These are phyloP conservation scores for Hevea brasiliensis DNA, from an alignment of 345 rosid species.

Conservation along the genomic window DNA sequence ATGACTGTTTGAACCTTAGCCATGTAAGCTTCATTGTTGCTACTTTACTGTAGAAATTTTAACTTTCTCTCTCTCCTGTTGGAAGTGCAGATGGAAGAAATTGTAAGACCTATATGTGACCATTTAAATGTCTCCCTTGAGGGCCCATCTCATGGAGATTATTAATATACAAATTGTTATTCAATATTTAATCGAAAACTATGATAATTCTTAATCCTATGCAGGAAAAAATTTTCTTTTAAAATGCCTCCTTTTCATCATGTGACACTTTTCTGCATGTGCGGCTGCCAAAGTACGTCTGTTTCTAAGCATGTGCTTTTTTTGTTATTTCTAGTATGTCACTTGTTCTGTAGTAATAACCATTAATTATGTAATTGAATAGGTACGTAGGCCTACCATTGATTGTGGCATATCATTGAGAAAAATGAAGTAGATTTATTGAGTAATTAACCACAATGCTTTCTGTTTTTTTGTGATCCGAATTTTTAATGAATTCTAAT, in stretches of 20 bases:
- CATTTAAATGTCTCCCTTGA: background rate
- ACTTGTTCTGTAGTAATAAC: background rate
- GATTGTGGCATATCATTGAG: background rate
- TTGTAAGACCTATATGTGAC: background rate
- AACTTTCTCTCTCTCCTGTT: background rate
- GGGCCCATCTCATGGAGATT: background rate
- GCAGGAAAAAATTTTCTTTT: background rate
- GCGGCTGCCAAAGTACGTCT: too few species aligned
- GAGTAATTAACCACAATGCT: background rate
- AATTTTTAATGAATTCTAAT: conserved; percentile 13
- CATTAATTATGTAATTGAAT: background rate
- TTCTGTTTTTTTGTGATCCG: background rate
- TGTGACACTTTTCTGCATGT: background rate
- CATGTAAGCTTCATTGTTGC: conserved; percentile 56
- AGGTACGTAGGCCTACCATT: background rate
- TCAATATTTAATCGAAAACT: background rate
- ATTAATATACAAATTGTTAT: background rate
- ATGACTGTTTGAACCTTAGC: conserved; percentile 71
- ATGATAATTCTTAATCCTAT: background rate
- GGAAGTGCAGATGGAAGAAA: too few species aligned
- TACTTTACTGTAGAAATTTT: conserved; percentile 16
- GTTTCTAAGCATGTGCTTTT: background rate
- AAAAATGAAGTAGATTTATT: background rate
- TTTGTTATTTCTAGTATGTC: background rate
- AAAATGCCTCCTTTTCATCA: background rate